Conservation (phyloP, 208 protist species). For the Leishmania major region DNA sequence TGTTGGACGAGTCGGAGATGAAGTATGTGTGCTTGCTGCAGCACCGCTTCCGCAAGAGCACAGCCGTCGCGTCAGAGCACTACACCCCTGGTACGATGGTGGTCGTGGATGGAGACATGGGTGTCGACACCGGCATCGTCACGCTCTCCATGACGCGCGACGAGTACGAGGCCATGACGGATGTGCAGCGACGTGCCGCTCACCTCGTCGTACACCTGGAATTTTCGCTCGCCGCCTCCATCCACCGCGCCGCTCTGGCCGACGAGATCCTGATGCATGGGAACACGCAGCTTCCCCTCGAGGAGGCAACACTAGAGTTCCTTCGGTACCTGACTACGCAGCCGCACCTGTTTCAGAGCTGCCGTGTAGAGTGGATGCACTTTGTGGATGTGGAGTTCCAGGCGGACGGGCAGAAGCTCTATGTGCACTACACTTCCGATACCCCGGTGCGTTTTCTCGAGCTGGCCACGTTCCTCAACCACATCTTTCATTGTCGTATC, state of each 20-base stretch:
- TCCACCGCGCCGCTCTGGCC: constrained; percentile 33
- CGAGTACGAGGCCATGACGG: constrained; percentile 38
- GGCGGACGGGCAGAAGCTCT: constrained; percentile 78
- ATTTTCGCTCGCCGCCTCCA: constrained; percentile 23
- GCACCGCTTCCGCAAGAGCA: constrained; percentile 53
- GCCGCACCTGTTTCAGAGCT: constrained; percentile 42
- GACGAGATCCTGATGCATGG: constrained; percentile 23
- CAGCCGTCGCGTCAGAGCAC: constrained; percentile 25
- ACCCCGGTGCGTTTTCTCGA: constrained; percentile 62
- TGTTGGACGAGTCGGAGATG: constrained; percentile 20
- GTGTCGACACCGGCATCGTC: constrained; percentile 68
- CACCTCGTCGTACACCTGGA: constrained; percentile 33
- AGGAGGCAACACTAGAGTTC: constrained; percentile 41
- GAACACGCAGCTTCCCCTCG: constrained; percentile 28
- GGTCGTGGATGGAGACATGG: constrained; percentile 79
- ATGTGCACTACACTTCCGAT: constrained; percentile 65
- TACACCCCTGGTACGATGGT: constrained; percentile 51
- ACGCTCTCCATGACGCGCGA: constrained; percentile 30
- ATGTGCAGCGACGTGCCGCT: constrained; percentile 14
- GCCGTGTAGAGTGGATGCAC: constrained; percentile 62
- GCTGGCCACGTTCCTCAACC: constrained; percentile 71
- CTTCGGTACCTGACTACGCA: constrained; percentile 27
- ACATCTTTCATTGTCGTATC: constrained; percentile 78
- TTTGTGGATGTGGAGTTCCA: constrained; percentile 82
- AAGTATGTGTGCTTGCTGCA: constrained; percentile 57